These are phyloP conservation scores for Euphorbia tirucalli DNA, from an alignment of 345 rosid genomes.

Conservation along the genomic window DNA sequence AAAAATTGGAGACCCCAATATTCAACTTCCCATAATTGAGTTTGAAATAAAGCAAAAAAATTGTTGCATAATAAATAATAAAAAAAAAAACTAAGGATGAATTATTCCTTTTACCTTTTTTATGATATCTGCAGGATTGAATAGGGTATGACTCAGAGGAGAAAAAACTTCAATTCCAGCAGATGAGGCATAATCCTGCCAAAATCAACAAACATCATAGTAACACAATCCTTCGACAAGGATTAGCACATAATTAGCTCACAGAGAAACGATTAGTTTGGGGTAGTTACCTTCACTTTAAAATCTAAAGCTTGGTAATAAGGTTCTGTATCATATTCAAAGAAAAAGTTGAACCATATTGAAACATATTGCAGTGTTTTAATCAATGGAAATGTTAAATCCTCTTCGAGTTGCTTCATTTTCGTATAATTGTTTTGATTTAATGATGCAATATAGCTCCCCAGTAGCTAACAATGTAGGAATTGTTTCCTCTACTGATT, in stretches of 20 bases:
- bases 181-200: constrained; percentile 58
- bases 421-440: too few relatives aligned
- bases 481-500: too few relatives aligned
- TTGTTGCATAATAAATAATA: too few relatives aligned
- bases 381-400: too few relatives aligned
- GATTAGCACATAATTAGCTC: neutral
- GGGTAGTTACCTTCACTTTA: constrained; percentile 57
- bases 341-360: too few relatives aligned
- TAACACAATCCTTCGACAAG: neutral
- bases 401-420: too few relatives aligned
- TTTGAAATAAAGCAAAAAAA: too few relatives aligned
- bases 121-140: constrained; percentile 67
- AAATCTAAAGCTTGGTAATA: constrained; percentile 75
- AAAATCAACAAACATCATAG: constrained; percentile 1
- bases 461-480: too few relatives aligned
- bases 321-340: constrained; percentile 82
- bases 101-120: constrained; percentile 44
- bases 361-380: too few relatives aligned
- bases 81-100: neutral
- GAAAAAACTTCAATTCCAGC: constrained; percentile 73
- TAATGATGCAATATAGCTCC: too few relatives aligned
- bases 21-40: too few relatives aligned
- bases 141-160: constrained; percentile 89
- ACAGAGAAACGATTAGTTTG: neutral
- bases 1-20: neutral